phyloP scores from a whole-genome alignment of 2,329 filamentous ascomycete species.

The Microsporum audouinii region DNA sequence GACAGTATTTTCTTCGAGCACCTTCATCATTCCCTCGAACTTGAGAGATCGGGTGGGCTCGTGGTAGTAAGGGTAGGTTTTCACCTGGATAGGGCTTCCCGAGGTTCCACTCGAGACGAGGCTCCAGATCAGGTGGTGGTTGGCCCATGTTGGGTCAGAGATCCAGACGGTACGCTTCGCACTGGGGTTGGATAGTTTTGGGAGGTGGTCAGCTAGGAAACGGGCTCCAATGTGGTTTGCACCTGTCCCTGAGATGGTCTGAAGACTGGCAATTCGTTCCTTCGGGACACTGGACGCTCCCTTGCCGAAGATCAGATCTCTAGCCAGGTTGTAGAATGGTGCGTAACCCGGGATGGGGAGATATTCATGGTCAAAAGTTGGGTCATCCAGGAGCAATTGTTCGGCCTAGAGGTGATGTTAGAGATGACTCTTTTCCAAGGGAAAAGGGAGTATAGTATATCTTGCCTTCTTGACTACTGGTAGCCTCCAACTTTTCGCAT shows the following conservation, averaged over 20 bases:
- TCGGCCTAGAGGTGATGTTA: slow-evolving; percentile 52
- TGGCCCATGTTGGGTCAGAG: slow-evolving; percentile 91
- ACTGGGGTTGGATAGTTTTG: slow-evolving; percentile 24
- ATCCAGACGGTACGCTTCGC: slow-evolving; percentile 66
- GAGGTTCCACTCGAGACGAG: slow-evolving; percentile 44
- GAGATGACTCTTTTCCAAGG: background rate
- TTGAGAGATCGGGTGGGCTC: slow-evolving; percentile 41
- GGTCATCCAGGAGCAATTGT: slow-evolving; percentile 70
- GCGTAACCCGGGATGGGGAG: slow-evolving; percentile 81
- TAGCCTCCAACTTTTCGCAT: slow-evolving; percentile 29
- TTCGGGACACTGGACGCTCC: slow-evolving; percentile 17
- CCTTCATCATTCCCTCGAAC: slow-evolving; percentile 55
- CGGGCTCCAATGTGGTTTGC: slow-evolving; percentile 84
- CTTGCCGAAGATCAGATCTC: slow-evolving; percentile 64
- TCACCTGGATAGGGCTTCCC: slow-evolving; percentile 64
- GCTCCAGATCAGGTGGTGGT: slow-evolving; percentile 89
- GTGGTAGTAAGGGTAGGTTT: slow-evolving; percentile 86
- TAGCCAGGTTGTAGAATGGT: slow-evolving; percentile 73
- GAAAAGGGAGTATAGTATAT: background rate
- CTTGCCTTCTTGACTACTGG: slow-evolving; percentile 26
- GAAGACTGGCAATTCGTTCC: slow-evolving; percentile 53
- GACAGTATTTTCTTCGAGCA: slow-evolving; percentile 73
- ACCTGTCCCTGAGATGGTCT: slow-evolving; percentile 93
- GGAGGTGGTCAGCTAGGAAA: slow-evolving; percentile 83
- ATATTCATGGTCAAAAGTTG: slow-evolving; percentile 91